These are phyloP conservation scores for Pestalotiopsis sp. DNA, from an alignment of 2,329 filamentous ascomycete genomes.

Conservation along the genomic window DNA sequence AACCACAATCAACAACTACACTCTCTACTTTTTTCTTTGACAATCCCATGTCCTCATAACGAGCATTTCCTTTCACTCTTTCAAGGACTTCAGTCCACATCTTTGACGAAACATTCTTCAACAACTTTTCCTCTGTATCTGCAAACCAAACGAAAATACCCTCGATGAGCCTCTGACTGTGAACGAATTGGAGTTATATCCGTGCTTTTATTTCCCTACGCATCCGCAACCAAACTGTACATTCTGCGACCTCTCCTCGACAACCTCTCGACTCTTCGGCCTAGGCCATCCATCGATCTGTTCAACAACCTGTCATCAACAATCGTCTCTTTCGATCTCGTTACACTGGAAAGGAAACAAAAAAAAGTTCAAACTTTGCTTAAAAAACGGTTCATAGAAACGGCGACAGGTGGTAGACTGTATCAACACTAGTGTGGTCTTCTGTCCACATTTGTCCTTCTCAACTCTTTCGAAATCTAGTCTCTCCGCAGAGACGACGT, in stretches of 20 bases:
- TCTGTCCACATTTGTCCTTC: constrained; percentile 23
- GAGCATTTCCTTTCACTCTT: constrained; percentile 38
- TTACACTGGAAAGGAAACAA: constrained; percentile 15
- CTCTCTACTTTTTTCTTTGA: constrained; percentile 30
- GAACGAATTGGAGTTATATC: constrained; percentile 44
- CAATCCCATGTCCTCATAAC: constrained; percentile 47
- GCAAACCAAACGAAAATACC: constrained; percentile 33
- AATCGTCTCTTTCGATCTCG: constrained; percentile 22
- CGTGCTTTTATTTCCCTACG: constrained; percentile 30
- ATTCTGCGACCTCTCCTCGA: background rate
- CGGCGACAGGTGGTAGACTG: constrained; percentile 15
- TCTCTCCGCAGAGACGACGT: constrained; percentile 34
- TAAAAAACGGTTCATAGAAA: constrained; percentile 27
- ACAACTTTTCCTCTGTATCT: constrained; percentile 37
- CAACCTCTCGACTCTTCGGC: constrained; percentile 25
- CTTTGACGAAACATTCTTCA: constrained; percentile 31
- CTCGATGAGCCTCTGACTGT: constrained; percentile 48
- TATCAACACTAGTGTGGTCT: constrained; percentile 17
- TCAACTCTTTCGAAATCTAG: constrained; percentile 35
- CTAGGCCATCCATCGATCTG: background rate
- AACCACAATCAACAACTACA: constrained; percentile 23
- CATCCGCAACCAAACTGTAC: constrained; percentile 30
- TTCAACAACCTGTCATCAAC: constrained; percentile 15
- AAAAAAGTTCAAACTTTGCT: constrained; percentile 8
- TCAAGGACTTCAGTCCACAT: constrained; percentile 28